phyloP scores from a whole-genome alignment of 345 rosid species.

The Mangifera indica region DNA sequence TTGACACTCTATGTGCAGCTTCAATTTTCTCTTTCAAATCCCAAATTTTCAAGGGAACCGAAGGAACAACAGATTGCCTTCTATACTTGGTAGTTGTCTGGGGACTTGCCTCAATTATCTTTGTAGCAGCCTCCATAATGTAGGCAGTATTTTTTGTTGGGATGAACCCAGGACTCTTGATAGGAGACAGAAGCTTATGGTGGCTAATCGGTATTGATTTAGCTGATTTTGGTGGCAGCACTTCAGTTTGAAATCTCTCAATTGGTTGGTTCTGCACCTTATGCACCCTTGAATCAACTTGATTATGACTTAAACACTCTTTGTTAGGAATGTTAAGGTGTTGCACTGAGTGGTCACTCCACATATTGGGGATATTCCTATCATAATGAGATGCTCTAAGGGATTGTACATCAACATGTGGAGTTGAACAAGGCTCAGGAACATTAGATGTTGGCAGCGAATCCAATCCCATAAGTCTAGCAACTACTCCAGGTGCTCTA shows the following conservation, averaged over 20 bases:
- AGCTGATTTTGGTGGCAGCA: conserved; percentile 71
- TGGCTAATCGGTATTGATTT: conserved; percentile 58
- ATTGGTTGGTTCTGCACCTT: conserved; percentile 51
- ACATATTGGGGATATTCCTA: conserved; percentile 28
- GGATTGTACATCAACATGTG: conserved; percentile 32
- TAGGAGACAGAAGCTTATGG: conserved; percentile 77
- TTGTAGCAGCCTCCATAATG: conserved; percentile 79
- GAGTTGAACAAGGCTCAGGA: conserved; percentile 38
- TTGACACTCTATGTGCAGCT: conserved; percentile 48
- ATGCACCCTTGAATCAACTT: conserved; percentile 35
- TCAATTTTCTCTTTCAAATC: conserved; percentile 80
- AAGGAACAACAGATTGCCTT: conserved; percentile 41
- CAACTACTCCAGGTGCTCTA: conserved; percentile 85
- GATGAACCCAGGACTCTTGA: conserved; percentile 57
- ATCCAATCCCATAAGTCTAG: conserved; percentile 95
- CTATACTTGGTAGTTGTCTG: conserved; percentile 36
- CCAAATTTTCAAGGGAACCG: conserved; percentile 69
- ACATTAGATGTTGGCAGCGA: conserved; percentile 61
- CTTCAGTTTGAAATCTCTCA: conserved; percentile 79
- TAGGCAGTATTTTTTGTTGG: conserved; percentile 51
- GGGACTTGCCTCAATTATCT: conserved; percentile 76
- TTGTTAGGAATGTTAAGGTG: conserved; percentile 32
- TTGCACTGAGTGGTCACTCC: conserved; percentile 46
- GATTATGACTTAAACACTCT: conserved; percentile 36
- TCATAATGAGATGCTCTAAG: conserved; percentile 33